Conservation (phyloP, 441 rosid species). For the Croton setiger region DNA sequence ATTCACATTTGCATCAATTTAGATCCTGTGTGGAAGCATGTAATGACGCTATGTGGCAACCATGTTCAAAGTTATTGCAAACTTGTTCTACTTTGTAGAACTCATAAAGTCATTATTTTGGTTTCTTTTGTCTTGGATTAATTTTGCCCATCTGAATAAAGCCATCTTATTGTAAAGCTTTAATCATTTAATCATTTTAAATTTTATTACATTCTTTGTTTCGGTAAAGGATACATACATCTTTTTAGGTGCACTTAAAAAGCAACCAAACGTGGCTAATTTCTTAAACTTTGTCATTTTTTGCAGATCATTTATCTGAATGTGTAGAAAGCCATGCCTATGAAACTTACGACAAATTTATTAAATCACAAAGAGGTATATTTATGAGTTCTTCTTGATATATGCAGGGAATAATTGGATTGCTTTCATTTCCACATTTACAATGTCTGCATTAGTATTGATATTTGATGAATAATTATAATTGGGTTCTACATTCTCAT, state of each 20-base stretch:
- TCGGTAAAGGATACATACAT: too few relatives aligned
- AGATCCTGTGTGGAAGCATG: neutral
- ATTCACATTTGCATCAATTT: neutral
- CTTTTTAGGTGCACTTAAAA: neutral
- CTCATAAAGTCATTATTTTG: neutral
- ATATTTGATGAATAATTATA: neutral
- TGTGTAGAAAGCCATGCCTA: conserved; percentile 89
- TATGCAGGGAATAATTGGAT: too few relatives aligned
- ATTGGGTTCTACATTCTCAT: neutral
- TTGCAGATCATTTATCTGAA: conserved; percentile 93
- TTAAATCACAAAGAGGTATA: conserved; percentile 76
- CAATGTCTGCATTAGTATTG: neutral
- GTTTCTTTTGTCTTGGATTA: neutral
- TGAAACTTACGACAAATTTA: conserved; percentile 90
- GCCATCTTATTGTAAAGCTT: neutral
- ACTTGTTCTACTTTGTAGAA: neutral
- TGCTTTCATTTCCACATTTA: conserved; percentile 2
- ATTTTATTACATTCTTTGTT: too few relatives aligned
- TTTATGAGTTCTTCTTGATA: conserved; percentile 15
- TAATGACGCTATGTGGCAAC: neutral
- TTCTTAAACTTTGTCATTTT: conserved; percentile 13
- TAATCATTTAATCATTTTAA: neutral
- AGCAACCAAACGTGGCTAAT: neutral
- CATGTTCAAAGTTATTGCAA: neutral
- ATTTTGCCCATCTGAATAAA: neutral